Conservation (phyloP, 352 stramenopile species). For the Vaucheria bursata region DNA sequence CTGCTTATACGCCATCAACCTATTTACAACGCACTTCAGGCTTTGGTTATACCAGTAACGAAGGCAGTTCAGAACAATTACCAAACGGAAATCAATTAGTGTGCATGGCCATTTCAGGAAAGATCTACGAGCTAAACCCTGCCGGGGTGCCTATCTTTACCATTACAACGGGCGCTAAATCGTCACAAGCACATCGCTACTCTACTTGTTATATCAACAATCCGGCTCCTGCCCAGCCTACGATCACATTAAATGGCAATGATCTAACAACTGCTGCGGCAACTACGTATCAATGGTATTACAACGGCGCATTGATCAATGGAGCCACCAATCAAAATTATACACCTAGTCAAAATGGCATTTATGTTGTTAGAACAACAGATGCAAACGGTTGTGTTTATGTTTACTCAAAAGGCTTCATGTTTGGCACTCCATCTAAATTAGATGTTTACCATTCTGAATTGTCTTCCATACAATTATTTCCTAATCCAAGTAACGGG, state of each 20-base stretch:
- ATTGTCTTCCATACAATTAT: no score
- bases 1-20: constrained; percentile 1
- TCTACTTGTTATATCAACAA: not conserved
- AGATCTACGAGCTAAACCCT: not conserved
- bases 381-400: not conserved
- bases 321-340: not conserved
- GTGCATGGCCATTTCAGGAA: not conserved
- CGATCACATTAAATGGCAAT: not conserved
- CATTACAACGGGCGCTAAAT: not conserved
- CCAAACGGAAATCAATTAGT: not conserved
- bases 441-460: no score
- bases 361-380: not conserved
- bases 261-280: not conserved
- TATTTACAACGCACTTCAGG: not conserved
- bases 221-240: not conserved
- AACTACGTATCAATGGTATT: not conserved
- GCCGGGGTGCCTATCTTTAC: not conserved
- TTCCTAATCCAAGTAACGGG: no score
- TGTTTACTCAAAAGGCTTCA: not conserved
- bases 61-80: not conserved
- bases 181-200: not conserved
- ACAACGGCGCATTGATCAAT: not conserved
- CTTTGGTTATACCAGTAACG: not conserved
- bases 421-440: not conserved
- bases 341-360: not conserved